phyloP scores from a whole-genome alignment of 164 flowering plant genomes.

The Nymphaea colorata region DNA sequence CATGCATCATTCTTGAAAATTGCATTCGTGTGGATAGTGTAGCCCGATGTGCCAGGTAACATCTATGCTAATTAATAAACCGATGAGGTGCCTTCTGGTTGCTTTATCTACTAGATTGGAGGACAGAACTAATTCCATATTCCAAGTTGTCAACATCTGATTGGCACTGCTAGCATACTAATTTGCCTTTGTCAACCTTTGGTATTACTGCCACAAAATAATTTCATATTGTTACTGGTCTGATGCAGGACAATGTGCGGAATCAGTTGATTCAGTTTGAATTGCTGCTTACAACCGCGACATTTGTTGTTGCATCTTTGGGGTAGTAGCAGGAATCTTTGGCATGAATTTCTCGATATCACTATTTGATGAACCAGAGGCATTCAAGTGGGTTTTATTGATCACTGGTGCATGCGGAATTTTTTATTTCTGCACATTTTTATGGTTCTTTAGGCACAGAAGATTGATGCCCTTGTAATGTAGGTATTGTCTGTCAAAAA shows the following conservation, averaged over 20 bases:
- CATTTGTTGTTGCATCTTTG: slow-evolving; percentile 78
- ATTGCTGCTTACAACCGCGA: slow-evolving; percentile 85
- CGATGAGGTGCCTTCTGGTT: background rate
- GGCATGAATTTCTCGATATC: slow-evolving; percentile 75
- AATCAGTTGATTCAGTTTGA: slow-evolving; percentile 86
- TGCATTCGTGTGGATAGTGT: no score
- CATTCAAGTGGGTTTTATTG: slow-evolving; percentile 60
- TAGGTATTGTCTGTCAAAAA: no score
- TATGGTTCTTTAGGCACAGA: slow-evolving; percentile 57
- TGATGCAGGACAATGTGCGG: slow-evolving; percentile 84
- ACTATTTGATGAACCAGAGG: slow-evolving; percentile 38
- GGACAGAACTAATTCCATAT: background rate
- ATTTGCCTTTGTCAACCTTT: background rate
- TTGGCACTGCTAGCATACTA: background rate
- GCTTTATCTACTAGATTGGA: background rate
- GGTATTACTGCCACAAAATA: background rate
- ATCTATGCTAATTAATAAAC: background rate
- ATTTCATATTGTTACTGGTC: background rate
- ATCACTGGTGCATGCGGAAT: slow-evolving; percentile 40
- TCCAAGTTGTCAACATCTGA: background rate
- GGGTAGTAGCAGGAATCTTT: slow-evolving; percentile 76
- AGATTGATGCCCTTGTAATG: slow-evolving; percentile 47
- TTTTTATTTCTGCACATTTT: slow-evolving; percentile 34
- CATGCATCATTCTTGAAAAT: no score
- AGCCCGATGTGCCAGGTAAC: no score